Percentiles rank a stretch among this genome's conserved stretches.
Evolutionary conservation across 2,329 filamentous ascomycete genomes (phyloP).

Genomic region (Daldinia sp.): DNA sequence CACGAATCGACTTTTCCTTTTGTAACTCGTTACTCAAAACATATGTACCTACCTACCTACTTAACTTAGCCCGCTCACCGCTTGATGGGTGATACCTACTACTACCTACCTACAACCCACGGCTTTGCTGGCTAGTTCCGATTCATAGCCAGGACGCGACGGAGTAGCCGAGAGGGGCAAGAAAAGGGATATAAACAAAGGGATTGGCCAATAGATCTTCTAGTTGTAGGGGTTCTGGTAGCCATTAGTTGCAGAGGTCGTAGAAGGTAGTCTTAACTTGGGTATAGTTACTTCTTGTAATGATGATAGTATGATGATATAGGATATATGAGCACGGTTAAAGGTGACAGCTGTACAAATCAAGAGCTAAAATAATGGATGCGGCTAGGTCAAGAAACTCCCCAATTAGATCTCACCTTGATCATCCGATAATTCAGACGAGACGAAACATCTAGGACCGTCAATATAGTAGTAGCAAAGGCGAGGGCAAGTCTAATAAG

Average conservation of each 20-base stretch:
- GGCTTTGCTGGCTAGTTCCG: background rate
- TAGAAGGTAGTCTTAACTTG: background rate
- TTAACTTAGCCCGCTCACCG: background rate
- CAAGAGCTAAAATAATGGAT: too few relatives aligned
- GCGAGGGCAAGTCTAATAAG: background rate
- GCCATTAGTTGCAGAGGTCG: background rate
- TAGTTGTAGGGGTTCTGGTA: background rate
- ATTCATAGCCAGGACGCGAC: background rate
- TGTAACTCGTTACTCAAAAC: too few relatives aligned
- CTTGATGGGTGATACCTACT: background rate
- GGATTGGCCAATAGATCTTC: conserved; percentile 1
- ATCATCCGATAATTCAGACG: background rate
- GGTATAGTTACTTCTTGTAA: background rate
- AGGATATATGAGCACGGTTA: background rate
- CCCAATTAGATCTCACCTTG: too few relatives aligned
- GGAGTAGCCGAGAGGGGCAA: background rate
- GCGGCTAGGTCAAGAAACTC: too few relatives aligned
- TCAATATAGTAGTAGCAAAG: conserved; percentile 6
- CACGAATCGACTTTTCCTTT: background rate
- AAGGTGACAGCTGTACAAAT: too few relatives aligned
- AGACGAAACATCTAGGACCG: background rate
- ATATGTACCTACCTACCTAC: too few relatives aligned
- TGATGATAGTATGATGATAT: background rate
- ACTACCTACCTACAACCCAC: background rate
- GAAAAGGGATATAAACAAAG: background rate